Evolutionary conservation across 768 basidiomycete species (phyloP).

Genomic region (Lactifluus echinatus): DNA sequence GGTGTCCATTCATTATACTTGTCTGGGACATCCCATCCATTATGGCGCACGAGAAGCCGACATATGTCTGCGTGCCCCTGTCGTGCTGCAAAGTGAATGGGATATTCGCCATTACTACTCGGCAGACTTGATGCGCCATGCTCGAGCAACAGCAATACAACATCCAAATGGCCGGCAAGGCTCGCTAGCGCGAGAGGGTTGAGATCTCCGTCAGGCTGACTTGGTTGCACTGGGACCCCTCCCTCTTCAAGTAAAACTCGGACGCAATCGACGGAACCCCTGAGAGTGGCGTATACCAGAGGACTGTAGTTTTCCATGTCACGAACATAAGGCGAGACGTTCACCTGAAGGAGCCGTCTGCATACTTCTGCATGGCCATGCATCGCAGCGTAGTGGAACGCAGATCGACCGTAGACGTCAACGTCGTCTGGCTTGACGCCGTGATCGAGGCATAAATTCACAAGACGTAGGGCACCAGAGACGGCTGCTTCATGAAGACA

Average conservation of each 20-base stretch:
- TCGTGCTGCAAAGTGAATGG: conserved; percentile 90
- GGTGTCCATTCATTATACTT: conserved; percentile 99
- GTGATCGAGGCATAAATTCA: conserved; percentile 68
- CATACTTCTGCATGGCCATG: conserved; percentile 77
- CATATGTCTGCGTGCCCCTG: conserved; percentile 89
- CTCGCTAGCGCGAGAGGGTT: conserved; percentile 87
- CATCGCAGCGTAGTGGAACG: conserved; percentile 94
- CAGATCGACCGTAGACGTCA: conserved; percentile 88
- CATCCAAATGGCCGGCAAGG: conserved; percentile 79
- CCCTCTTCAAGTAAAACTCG: conserved; percentile 69
- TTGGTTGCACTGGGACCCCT: conserved; percentile 54
- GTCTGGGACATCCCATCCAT: conserved; percentile 81
- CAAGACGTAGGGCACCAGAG: conserved; percentile 68
- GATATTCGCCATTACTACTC: conserved; percentile 94
- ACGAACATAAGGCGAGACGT: conserved; percentile 54
- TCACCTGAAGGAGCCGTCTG: conserved; percentile 60
- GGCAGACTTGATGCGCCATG: conserved; percentile 71
- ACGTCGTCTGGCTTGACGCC: conserved; percentile 61
- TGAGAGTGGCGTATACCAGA: conserved; percentile 87
- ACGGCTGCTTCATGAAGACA: conserved; percentile 92
- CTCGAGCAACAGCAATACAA: conserved; percentile 68
- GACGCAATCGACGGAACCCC: conserved; percentile 77
- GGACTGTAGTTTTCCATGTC: conserved; percentile 94
- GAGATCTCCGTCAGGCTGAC: conserved; percentile 53
- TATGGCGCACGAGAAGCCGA: conserved; percentile 58